Evolutionary conservation across 1,139 yeast species (phyloP).

Genomic region (Lodderomyces margitis): DNA sequence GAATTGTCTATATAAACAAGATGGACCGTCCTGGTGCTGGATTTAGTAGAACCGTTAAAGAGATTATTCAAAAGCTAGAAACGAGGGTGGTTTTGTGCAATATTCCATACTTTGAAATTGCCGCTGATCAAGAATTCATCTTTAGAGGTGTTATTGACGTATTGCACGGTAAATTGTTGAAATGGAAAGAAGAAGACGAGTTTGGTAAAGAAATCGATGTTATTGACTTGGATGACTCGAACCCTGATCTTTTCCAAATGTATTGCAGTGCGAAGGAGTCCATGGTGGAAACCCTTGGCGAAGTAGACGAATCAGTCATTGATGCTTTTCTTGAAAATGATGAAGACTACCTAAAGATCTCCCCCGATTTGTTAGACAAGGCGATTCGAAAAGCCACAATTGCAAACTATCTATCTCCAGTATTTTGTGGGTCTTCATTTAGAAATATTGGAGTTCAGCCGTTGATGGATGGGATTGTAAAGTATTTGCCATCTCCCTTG

Average conservation of each 20-base stretch:
- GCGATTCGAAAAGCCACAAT: conserved; percentile 69
- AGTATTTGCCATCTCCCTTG: conserved; percentile 79
- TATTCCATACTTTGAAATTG: conserved; percentile 64
- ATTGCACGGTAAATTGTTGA: conserved; percentile 59
- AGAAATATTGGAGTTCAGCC: conserved; percentile 95
- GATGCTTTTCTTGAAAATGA: conserved; percentile 73
- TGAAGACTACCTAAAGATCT: conserved; percentile 65
- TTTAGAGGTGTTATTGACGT: conserved; percentile 87
- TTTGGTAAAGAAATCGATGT: conserved; percentile 60
- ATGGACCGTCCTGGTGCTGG: conserved; percentile 98
- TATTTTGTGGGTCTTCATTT: conserved; percentile 91
- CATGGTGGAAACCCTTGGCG: conserved; percentile 79
- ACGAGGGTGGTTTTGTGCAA: conserved; percentile 75
- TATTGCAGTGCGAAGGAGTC: conserved; percentile 64
- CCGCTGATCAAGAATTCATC: conserved; percentile 37
- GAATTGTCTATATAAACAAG: conserved; percentile 79
- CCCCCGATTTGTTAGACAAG: conserved; percentile 46
- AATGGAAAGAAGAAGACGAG: conserved; percentile 53
- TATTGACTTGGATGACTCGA: conserved; percentile 33
- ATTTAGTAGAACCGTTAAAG: conserved; percentile 83
- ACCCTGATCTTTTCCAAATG: conserved; percentile 45
- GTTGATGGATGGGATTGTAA: conserved; percentile 74
- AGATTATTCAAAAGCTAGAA: conserved; percentile 72
- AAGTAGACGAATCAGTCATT: conserved; percentile 71
- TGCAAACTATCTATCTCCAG: conserved; percentile 62